These are phyloP conservation scores for Microcyclospora pomicola DNA, from an alignment of 2,329 filamentous ascomycete genomes.

Conservation along the genomic window DNA sequence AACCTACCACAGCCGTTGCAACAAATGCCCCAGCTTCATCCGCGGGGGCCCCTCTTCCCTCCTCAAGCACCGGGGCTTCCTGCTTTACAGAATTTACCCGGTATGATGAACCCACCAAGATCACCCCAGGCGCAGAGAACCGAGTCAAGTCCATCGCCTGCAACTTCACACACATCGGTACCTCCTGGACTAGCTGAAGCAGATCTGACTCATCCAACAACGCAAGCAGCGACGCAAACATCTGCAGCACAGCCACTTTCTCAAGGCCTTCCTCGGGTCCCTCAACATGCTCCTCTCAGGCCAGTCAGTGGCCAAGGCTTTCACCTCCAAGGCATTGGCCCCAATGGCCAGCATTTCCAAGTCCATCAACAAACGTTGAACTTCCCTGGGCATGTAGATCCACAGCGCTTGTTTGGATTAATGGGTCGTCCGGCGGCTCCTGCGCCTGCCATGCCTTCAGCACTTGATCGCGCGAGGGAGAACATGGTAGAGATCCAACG, in stretches of 20 bases:
- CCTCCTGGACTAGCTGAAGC: no score
- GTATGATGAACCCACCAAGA: no score
- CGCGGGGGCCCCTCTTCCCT: background rate
- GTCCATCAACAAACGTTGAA: conserved; percentile 17
- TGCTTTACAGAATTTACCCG: no score
- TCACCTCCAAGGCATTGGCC: conserved; percentile 16
- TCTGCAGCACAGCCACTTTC: background rate
- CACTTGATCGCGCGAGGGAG: conserved; percentile 18
- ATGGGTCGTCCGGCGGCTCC: background rate
- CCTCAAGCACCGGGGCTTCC: no score
- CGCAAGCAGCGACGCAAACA: background rate
- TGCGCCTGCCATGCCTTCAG: conserved; percentile 4
- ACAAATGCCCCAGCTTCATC: background rate
- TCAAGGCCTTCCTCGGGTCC: background rate
- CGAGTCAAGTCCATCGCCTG: no score
- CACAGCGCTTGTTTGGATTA: no score
- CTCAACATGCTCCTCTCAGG: background rate
- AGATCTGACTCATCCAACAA: background rate
- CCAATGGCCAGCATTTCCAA: conserved; percentile 17
- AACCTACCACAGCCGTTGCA: background rate
- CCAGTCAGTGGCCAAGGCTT: conserved; percentile 14
- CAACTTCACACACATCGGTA: no score
- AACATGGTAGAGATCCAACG: conserved; percentile 20
- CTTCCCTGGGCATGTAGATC: conserved; percentile 2
- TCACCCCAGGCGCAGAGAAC: no score